phyloP scores from a whole-genome alignment of 2,329 filamentous ascomycete genomes.

The Pseudonectria buxi region DNA sequence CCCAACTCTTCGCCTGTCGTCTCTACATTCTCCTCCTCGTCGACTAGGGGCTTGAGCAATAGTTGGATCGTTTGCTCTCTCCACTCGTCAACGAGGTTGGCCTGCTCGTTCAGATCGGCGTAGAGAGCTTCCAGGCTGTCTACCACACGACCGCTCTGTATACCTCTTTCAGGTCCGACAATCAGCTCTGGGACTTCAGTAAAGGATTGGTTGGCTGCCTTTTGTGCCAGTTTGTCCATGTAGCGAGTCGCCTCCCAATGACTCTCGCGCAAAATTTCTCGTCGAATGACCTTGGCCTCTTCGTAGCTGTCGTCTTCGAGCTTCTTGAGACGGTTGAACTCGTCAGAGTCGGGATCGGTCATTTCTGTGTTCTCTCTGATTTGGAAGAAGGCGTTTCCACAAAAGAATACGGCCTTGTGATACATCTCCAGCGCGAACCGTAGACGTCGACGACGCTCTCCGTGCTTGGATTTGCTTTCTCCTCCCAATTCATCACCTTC shows the following conservation, averaged over 20 bases:
- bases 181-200: slow-evolving; percentile 52
- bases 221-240: slow-evolving; percentile 57
- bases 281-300: slow-evolving; percentile 66
- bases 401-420: slow-evolving; percentile 79
- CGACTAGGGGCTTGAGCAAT: slow-evolving; percentile 68
- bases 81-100: slow-evolving; percentile 65
- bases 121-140: slow-evolving; percentile 61
- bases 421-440: slow-evolving; percentile 70
- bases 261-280: slow-evolving; percentile 63
- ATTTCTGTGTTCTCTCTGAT: slow-evolving; percentile 64
- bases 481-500: slow-evolving; percentile 25
- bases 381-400: slow-evolving; percentile 75
- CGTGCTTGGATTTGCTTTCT: slow-evolving; percentile 37
- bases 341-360: slow-evolving; percentile 59
- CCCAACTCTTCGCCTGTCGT: slow-evolving; percentile 86
- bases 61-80: slow-evolving; percentile 65
- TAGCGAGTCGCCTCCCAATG: slow-evolving; percentile 33
- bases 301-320: slow-evolving; percentile 71
- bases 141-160: slow-evolving; percentile 64
- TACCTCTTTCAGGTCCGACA: slow-evolving; percentile 52
- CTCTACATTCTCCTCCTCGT: slow-evolving; percentile 68
- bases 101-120: slow-evolving; percentile 64
- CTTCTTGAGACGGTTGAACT: slow-evolving; percentile 59
- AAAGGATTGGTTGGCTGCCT: slow-evolving; percentile 47
- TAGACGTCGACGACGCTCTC: slow-evolving; percentile 56